Conservation (phyloP, 768 basidiomycete species). For the Panaeolus cyanescens region DNA sequence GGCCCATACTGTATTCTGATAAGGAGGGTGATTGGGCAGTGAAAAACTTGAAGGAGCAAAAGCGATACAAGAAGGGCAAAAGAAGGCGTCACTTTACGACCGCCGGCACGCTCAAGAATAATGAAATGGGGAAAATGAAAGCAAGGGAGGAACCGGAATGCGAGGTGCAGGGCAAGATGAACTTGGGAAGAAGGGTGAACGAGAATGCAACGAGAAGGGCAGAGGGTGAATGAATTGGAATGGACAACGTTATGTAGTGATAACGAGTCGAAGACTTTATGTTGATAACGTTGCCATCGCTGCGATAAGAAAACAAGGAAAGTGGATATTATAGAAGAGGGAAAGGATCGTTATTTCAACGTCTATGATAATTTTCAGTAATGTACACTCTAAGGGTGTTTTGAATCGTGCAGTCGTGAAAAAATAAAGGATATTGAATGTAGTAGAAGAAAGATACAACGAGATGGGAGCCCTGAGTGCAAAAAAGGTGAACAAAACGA, state of each 20-base stretch:
- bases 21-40: not conserved
- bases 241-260: not conserved
- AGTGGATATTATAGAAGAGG: not conserved
- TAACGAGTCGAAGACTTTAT: no score
- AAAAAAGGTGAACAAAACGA: not conserved
- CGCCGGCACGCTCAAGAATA: not conserved
- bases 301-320: not conserved
- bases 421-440: not conserved
- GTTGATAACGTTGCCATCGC: not conserved
- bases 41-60: not conserved
- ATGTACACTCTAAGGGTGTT: conserved; percentile 2
- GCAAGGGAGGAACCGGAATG: conserved; percentile 1
- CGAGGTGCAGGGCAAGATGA: not conserved
- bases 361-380: conserved; percentile 1
- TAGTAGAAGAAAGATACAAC: not conserved
- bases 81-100: not conserved
- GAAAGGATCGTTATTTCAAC: not conserved
- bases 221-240: not conserved
- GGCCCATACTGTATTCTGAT: no score
- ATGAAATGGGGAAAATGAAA: not conserved
- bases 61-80: not conserved
- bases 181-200: not conserved
- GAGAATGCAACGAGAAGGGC: not conserved
- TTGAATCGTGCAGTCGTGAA: not conserved
- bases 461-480: not conserved